phyloP scores from a whole-genome alignment of 306 rosid species.

The Fagus sylvatica region DNA sequence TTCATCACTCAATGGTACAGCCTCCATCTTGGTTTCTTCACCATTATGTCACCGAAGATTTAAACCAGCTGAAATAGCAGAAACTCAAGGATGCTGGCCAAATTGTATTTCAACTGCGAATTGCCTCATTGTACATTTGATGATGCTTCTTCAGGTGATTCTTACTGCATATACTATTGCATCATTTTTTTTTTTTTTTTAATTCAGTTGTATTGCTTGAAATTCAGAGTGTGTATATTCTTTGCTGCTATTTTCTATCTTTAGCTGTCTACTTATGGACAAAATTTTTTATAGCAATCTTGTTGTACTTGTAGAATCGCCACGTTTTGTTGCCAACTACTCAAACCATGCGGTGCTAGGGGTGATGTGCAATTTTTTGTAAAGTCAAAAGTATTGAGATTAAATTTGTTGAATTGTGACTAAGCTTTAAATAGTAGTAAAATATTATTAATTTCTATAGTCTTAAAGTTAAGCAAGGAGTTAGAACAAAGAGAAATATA shows the following conservation, averaged over 20 bases:
- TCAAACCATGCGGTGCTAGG: not conserved
- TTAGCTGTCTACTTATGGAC: no score
- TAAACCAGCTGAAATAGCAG: constrained; percentile 61
- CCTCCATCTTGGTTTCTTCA: constrained; percentile 74
- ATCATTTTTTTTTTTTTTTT: not conserved
- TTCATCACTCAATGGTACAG: constrained; percentile 83
- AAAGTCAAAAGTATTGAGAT: not conserved
- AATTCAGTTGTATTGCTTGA: constrained; percentile 13
- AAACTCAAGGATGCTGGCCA: constrained; percentile 75
- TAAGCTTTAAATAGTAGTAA: not conserved
- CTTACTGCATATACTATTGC: constrained; percentile 19
- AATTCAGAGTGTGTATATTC: not conserved
- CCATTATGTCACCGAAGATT: constrained; percentile 86
- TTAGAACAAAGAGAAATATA: not conserved
- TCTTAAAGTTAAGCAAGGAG: not conserved
- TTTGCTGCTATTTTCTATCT: no score
- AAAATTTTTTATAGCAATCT: no score
- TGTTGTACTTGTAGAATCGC: not conserved
- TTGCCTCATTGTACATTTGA: constrained; percentile 72
- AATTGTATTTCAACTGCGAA: constrained; percentile 71
- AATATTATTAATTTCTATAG: constrained; percentile 7
- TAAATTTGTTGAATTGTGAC: not conserved
- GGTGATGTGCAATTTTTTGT: not conserved
- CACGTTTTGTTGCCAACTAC: not conserved
- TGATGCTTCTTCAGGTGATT: constrained; percentile 64